Base-by-base conservation (phyloP, 108 stramenopile genomes). In the Aureococcus anophagefferens region DNA sequence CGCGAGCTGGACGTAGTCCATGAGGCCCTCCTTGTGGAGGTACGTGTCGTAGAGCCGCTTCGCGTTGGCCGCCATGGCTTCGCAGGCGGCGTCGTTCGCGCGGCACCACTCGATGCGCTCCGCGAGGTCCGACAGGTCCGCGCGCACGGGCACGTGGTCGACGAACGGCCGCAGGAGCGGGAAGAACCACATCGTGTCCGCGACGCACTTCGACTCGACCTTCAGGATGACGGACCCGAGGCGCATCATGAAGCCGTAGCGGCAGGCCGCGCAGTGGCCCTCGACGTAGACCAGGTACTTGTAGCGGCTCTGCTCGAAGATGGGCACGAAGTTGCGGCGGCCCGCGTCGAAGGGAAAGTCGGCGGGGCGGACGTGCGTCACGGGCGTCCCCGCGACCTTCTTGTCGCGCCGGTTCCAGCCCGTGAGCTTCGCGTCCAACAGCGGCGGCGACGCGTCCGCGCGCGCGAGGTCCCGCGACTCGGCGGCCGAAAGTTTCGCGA, bases 241-340 rank as follows among this genome's bases (percentile, higher is more conserved):
- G 7, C 96, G 91, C 96, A 99, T 99, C 93, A 99, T 96, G 82
- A 97, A 99, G 7, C 90, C 95, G 79, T 99, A 99, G 77, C 98
- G 94, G 84, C 95, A 97, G 63, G 98, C 98, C 46, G 98, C 98
- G 79, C 98, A 99, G 79, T 99, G 98, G 21, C 98, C 98, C 78
- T 99, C 98, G 0, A 94, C 91, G 80, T 99, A 99, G 30, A 99
- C 83, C 75, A 98, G 74, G 85, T 97, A 98, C 77, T 97, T 98
- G 80, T 93, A 99, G 77, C 82, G 91, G 46, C 86, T 88, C 77
- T 99, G 98, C 77, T 97, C 89, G 84, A 98, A 99, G 79, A 99
- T 99, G 35, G 96, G 96, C 7, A 95, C 94, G 77, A 96, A 97
- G 73, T 93, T 90, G 64, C 93, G 89, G 73, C 80, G 87, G 31